Evolutionary conservation across 2,329 filamentous ascomycete genomes (phyloP), one percentile per base, ranked within the genome.

Genomic region (Ilyonectria mors-panacis): DNA sequence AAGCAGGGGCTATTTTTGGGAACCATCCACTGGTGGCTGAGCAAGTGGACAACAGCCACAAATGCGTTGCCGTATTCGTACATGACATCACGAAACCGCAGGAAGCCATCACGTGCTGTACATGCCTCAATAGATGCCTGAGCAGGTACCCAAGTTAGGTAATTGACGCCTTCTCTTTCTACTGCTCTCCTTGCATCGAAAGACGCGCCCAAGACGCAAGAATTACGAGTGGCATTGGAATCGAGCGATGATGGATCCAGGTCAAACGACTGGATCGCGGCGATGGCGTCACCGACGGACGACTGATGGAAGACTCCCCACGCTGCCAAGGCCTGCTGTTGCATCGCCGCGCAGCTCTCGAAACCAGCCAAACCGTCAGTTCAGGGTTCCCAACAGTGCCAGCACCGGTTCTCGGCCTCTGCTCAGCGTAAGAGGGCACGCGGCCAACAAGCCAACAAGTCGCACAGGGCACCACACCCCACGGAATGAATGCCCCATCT

Each of bases 251-350:
- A 66, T 61, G 26, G 51, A 54, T 57, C 45, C 58, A 48, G 48
- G 17, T 59, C 39, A 56, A 60, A 59, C 54, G 51, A 58, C 35
- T 26, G 17, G 45, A 63, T 59, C 58, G 50, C 53, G 67, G 45
- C 53, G 50, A 73, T 73, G 70, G 70, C 69, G 64, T 55, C 58
- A 65, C 66, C 62, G 65, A 73, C 71, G 66, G 58, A 59, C 53
- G 70, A 60, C 58, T 55, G 30, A 63, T 56, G n/a, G 21, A 59
- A 56, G 23, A 35, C 26, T 60, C 65, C 56, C 62, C 58, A 59
- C 60, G 63, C 33, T 23, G 28, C 47, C 54, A 63, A 58, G 54
- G 54, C 37, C 56, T 33, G 33, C 42, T n/a, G 35, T 44, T 19
- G 53, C 54, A 50, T 53, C 37, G 23, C 47, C 23, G 47, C 54